These are phyloP conservation scores for Wickerhamiella brachini DNA, from an alignment of 805 yeast genomes.

Conservation along the genomic window DNA sequence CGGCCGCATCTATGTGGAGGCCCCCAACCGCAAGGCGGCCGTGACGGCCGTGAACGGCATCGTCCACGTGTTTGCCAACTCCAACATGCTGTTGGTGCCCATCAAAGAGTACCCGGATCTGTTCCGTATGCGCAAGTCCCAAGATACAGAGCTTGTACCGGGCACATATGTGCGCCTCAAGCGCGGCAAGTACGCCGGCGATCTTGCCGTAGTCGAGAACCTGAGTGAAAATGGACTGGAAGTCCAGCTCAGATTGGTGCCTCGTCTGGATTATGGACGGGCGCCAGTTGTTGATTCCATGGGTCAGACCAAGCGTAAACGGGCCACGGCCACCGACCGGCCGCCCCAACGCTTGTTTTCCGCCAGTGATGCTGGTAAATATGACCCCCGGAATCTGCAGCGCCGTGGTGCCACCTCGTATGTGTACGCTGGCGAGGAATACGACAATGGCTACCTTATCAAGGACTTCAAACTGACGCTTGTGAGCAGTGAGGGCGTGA, in stretches of 20 bases:
- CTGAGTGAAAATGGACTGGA: constrained; percentile 90
- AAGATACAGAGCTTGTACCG: constrained; percentile 77
- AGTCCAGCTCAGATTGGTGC: constrained; percentile 84
- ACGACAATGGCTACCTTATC: constrained; percentile 71
- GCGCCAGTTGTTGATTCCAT: constrained; percentile 25
- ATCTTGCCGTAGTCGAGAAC: constrained; percentile 84
- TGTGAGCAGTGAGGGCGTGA: constrained; percentile 63
- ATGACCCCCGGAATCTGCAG: constrained; percentile 57
- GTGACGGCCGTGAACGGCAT: constrained; percentile 79
- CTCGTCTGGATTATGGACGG: constrained; percentile 84
- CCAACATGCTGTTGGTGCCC: constrained; percentile 70
- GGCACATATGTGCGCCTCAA: constrained; percentile 86
- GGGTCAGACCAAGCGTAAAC: constrained; percentile 41
- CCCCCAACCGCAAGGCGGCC: constrained; percentile 84
- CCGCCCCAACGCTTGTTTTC: constrained; percentile 80
- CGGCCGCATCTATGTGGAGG: constrained; percentile 90
- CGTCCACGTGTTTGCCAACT: constrained; percentile 63
- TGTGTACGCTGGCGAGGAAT: constrained; percentile 76
- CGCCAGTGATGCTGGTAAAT: constrained; percentile 75
- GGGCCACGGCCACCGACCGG: constrained; percentile 46
- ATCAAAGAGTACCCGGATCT: constrained; percentile 90
- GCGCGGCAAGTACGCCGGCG: constrained; percentile 85
- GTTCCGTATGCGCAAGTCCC: constrained; percentile 74
- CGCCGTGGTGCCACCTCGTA: constrained; percentile 45
- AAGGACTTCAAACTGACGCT: constrained; percentile 78